These are phyloP conservation scores for Amaranthus hypochondriacus DNA, from an alignment of 148 eudicot species.

Conservation along the genomic window DNA sequence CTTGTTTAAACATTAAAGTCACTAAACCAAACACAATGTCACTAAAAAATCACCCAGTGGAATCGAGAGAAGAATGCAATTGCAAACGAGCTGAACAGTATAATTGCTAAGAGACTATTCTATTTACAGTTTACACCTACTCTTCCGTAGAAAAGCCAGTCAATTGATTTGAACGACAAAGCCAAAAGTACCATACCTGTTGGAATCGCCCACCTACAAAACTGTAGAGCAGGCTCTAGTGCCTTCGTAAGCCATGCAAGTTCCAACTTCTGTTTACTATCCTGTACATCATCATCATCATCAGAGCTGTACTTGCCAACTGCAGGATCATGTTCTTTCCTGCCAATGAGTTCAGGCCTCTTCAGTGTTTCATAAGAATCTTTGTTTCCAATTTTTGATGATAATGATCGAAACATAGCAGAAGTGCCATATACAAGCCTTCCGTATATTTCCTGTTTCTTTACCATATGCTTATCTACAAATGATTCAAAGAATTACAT, in stretches of 20 bases:
- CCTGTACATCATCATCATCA: constrained; percentile 47
- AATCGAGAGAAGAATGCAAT: no score
- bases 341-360: constrained; percentile 27
- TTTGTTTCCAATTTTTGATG: constrained; percentile 37
- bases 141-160: not conserved
- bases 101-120: not conserved
- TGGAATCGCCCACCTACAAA: constrained; percentile 68
- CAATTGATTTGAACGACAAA: not conserved
- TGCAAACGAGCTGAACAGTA: not conserved
- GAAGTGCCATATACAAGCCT: constrained; percentile 39
- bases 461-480: constrained; percentile 26
- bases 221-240: constrained; percentile 80
- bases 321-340: constrained; percentile 20
- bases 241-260: constrained; percentile 81
- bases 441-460: constrained; percentile 37
- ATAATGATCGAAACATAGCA: constrained; percentile 42
- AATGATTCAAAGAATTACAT: not conserved
- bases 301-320: constrained; percentile 43
- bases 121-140: not conserved
- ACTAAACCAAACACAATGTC: no score
- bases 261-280: constrained; percentile 58
- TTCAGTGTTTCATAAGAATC: constrained; percentile 25
- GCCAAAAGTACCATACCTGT: constrained; percentile 47
- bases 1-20: no score
- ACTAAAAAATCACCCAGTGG: not conserved